These are phyloP conservation scores for Penicillium turbatum DNA, from an alignment of 495 filamentous ascomycete species.

Conservation along the genomic window DNA sequence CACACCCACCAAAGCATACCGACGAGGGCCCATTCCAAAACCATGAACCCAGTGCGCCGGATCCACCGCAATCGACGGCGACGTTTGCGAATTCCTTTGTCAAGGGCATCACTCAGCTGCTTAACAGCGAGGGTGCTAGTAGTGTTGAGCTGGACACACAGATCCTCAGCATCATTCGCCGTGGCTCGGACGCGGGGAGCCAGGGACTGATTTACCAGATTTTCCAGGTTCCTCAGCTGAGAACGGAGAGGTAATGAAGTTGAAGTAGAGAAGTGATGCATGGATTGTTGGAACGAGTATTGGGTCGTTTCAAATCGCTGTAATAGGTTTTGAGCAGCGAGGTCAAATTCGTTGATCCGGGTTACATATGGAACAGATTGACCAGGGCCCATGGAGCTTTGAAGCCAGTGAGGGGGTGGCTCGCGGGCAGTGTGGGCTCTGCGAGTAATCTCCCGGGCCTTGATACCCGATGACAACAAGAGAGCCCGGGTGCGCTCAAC, in stretches of 20 bases:
- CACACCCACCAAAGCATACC: conserved; percentile 82
- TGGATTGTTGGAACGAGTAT: conserved; percentile 48
- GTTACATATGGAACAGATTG: conserved; percentile 46
- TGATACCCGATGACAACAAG: conserved; percentile 77
- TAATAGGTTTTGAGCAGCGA: conserved; percentile 62
- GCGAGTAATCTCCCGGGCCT: conserved; percentile 71
- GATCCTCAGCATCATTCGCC: conserved; percentile 71
- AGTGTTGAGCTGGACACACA: conserved; percentile 67
- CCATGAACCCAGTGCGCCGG: conserved; percentile 61
- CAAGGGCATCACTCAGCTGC: conserved; percentile 69
- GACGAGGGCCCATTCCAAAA: conserved; percentile 75
- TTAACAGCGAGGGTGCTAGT: conserved; percentile 73
- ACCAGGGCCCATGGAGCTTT: conserved; percentile 23
- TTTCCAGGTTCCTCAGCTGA: conserved; percentile 48
- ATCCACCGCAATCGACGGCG: conserved; percentile 69
- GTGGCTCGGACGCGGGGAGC: conserved; percentile 58
- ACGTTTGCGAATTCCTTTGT: conserved; percentile 63
- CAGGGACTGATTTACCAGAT: conserved; percentile 50
- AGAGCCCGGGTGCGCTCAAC: conserved; percentile 69
- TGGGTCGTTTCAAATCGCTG: conserved; percentile 52
- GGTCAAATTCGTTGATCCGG: conserved; percentile 59
- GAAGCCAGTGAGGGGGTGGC: conserved; percentile 40
- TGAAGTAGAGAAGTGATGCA: conserved; percentile 47
- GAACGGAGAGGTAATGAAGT: conserved; percentile 43
- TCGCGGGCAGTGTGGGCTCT: conserved; percentile 51